phyloP scores from a whole-genome alignment of 495 filamentous ascomycete genomes.

The Astrothelium subdiscretum region DNA sequence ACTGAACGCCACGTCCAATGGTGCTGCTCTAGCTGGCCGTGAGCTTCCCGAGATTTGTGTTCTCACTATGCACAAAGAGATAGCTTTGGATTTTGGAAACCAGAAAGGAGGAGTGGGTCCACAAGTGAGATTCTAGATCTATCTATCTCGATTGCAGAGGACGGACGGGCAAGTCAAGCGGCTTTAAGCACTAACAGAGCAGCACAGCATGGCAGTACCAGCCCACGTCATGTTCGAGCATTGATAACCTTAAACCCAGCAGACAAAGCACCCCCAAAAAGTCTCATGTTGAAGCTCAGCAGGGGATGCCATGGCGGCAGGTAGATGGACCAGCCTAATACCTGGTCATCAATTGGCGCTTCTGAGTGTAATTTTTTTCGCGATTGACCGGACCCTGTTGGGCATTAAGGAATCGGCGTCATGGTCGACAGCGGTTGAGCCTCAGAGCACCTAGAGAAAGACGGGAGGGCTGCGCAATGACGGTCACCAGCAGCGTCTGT shows the following conservation, averaged over 20 bases:
- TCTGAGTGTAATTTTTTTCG: no score
- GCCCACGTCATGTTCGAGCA: background rate
- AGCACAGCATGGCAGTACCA: background rate
- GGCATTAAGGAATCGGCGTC: background rate
- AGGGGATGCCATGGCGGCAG: no score
- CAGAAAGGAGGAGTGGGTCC: background rate
- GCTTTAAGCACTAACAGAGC: no score
- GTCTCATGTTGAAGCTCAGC: no score
- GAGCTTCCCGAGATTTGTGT: background rate
- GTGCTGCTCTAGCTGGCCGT: background rate
- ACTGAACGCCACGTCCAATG: background rate
- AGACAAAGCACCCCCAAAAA: no score
- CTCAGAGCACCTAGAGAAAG: background rate
- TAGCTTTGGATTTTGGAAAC: no score
- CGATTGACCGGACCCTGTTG: no score
- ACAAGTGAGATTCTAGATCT: background rate
- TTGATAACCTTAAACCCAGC: no score
- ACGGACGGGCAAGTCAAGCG: no score
- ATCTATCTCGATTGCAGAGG: no score
- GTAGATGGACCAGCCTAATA: no score
- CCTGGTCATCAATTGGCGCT: no score
- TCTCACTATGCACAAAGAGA: background rate
- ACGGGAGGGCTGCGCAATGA: background rate
- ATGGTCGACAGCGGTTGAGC: background rate
- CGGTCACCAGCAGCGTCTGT: background rate